Base-by-base conservation (phyloP, 345 rosid species). In the Populus ilicifolia region DNA sequence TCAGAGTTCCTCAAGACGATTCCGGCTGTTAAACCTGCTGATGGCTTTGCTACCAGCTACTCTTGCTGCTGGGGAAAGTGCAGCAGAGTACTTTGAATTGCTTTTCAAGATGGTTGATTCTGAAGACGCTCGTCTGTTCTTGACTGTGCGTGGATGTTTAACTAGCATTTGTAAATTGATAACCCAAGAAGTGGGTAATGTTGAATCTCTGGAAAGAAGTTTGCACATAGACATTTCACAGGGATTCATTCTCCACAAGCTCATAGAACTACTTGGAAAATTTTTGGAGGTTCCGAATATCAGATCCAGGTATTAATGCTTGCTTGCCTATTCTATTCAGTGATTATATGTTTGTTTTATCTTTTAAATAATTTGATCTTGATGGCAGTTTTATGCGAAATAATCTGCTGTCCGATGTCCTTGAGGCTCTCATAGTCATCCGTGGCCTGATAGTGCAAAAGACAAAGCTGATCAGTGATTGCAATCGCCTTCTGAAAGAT, bases 191-290 rank as follows among this genome's bases (percentile, higher is more conserved):
- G 97, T 93, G 59, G 87, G 89, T 80, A 96, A 90, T 85, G 85
- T 96, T 80, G 93, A 91, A 83, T 90, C 98, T 80, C 84, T 93
- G 36, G 99, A 96, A 85, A 90, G 91, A 79, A 96, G 99, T 86
- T 83, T 96, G 86, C 98, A 87, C 76, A 92, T 96, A 77, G 97
- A 96, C 85, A 96, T 96, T 82, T 93, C 99, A 25, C 98, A 92
- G 81, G 99, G 99, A 69, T 96, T 91, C 84, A 96, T 93, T 75
- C 98, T 96, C 84, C 97, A 96, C 85, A 96, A 94, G 86, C 95
- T 96, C 38, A 89, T 96, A 82, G 98, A 93, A 84, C 94, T 96
- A 74, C 92, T 96, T 80, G 93, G 97, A 23, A 96, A 94, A 86
- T 91, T 93, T 84, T 85, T 96, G 80, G 99, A 92, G 86, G 92